Evolutionary conservation across 1,284 basidiomycete genomes (phyloP).

Genomic region (Cryptococcus neoformans): DNA sequence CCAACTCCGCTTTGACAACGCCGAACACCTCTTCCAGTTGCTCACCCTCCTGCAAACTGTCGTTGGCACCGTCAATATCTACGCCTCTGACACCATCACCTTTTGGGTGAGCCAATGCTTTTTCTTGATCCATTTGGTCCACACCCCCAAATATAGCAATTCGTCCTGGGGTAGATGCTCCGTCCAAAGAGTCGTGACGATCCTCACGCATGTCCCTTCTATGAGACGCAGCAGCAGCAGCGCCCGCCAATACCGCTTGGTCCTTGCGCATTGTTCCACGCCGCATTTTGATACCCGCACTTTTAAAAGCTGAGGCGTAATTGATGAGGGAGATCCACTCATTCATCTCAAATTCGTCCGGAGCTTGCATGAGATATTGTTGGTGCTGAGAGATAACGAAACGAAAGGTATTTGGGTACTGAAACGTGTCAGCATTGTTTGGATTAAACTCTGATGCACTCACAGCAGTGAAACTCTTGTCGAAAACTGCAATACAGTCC

Average conservation of each 20-base stretch:
- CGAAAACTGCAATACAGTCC: slow-evolving; percentile 73
- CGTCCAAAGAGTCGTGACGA: not conserved
- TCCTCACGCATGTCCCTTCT: slow-evolving; percentile 26
- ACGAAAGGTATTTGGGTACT: slow-evolving; percentile 74
- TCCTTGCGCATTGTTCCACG: slow-evolving; percentile 64
- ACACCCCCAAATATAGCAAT: slow-evolving; percentile 19
- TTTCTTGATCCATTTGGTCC: not conserved
- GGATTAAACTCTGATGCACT: slow-evolving; percentile 5
- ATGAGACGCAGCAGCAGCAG: slow-evolving; percentile 78
- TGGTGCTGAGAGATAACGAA: slow-evolving; percentile 62
- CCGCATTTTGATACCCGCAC: slow-evolving; percentile 79
- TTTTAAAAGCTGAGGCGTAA: slow-evolving; percentile 89
- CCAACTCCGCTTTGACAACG: slow-evolving; percentile 77
- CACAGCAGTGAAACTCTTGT: slow-evolving; percentile 72
- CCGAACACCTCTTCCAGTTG: slow-evolving; percentile 71
- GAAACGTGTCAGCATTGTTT: not conserved
- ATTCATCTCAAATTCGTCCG: slow-evolving; percentile 72
- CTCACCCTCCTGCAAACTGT: slow-evolving; percentile 39
- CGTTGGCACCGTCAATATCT: slow-evolving; percentile 35
- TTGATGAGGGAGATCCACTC: slow-evolving; percentile 93
- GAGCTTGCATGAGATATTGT: slow-evolving; percentile 76
- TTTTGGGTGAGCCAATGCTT: not conserved
- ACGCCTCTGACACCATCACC: slow-evolving; percentile 9
- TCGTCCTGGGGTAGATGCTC: slow-evolving; percentile 4
- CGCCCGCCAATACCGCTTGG: slow-evolving; percentile 71